A percentile compares a stretch with the other conserved stretches of the same genome.
Evolutionary conservation across 2,329 filamentous ascomycete species (phyloP).

Genomic region (Torrubiellomyces zombiae): DNA sequence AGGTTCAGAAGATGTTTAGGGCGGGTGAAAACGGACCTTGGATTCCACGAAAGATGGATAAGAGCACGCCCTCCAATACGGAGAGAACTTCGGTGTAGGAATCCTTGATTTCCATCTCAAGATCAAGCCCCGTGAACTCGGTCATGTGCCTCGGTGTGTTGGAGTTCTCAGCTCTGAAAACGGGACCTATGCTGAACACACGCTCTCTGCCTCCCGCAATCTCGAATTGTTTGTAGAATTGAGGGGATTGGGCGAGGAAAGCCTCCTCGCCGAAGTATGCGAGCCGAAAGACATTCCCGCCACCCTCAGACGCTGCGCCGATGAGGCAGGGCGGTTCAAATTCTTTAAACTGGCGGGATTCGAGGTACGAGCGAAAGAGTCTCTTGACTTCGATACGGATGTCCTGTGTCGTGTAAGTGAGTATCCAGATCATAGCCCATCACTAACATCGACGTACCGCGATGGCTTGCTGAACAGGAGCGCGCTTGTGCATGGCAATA

Average conservation of each 20-base stretch:
- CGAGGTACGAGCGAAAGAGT: slow-evolving; percentile 59
- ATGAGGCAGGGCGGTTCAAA: slow-evolving; percentile 85
- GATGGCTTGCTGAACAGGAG: slow-evolving; percentile 80
- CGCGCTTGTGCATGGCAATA: slow-evolving; percentile 80
- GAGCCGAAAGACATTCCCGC: slow-evolving; percentile 77
- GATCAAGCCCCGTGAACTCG: slow-evolving; percentile 69
- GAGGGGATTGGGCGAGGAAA: slow-evolving; percentile 62
- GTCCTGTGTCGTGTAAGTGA: slow-evolving; percentile 6
- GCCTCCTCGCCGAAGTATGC: slow-evolving; percentile 79
- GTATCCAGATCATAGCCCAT: neutral
- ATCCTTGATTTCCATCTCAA: slow-evolving; percentile 78
- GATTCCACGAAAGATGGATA: slow-evolving; percentile 66
- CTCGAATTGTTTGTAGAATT: slow-evolving; percentile 77
- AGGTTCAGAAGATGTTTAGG: neutral
- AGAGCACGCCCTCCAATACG: slow-evolving; percentile 56
- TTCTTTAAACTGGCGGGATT: slow-evolving; percentile 56
- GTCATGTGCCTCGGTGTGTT: slow-evolving; percentile 77
- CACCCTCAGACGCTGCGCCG: slow-evolving; percentile 80
- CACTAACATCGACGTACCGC: slow-evolving; percentile 35
- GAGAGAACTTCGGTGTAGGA: slow-evolving; percentile 59
- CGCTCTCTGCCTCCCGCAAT: slow-evolving; percentile 63
- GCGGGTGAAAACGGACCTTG: slow-evolving; percentile 15
- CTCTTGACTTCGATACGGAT: slow-evolving; percentile 40
- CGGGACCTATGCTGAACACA: slow-evolving; percentile 62
- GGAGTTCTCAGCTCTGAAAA: slow-evolving; percentile 73